Conservation (phyloP, 2,329 filamentous ascomycete genomes). For the Epichloe bromicola region DNA sequence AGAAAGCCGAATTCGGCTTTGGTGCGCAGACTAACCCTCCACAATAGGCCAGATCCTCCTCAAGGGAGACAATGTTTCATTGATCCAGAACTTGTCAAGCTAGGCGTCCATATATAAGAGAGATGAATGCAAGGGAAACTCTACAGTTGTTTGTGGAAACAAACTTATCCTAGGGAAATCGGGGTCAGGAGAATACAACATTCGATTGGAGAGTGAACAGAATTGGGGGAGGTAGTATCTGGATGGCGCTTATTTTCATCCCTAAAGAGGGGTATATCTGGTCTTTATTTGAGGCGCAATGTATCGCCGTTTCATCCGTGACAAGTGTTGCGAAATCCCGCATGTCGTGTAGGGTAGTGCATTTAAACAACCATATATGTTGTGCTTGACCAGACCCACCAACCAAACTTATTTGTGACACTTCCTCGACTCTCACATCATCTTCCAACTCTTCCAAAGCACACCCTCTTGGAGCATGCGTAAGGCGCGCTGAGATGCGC, state of each 20-base stretch:
- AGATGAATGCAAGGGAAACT: no score
- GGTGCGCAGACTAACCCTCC: slow-evolving; percentile 13
- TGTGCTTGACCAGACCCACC: no score
- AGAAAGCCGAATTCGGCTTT: not conserved
- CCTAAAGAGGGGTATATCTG: not conserved
- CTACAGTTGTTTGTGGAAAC: not conserved
- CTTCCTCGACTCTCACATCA: no score
- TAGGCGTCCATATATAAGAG: not conserved
- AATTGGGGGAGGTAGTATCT: not conserved
- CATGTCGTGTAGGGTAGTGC: no score
- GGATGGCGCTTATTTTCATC: not conserved
- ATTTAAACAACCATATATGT: no score
- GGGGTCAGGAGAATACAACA: not conserved
- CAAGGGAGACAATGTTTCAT: slow-evolving; percentile 77
- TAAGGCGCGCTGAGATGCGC: slow-evolving; percentile 49
- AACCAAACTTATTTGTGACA: not conserved
- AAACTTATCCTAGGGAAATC: not conserved
- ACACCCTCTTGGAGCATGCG: slow-evolving; percentile 14
- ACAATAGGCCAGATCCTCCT: slow-evolving; percentile 64
- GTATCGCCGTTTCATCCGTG: not conserved
- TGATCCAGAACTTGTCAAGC: slow-evolving; percentile 47
- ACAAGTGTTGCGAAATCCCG: no score
- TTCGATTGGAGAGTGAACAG: not conserved
- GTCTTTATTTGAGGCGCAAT: slow-evolving; percentile 1
- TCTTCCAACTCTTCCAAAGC: not conserved